Base-by-base conservation (phyloP, 75 land plant species). In the Gnetum montanum region DNA sequence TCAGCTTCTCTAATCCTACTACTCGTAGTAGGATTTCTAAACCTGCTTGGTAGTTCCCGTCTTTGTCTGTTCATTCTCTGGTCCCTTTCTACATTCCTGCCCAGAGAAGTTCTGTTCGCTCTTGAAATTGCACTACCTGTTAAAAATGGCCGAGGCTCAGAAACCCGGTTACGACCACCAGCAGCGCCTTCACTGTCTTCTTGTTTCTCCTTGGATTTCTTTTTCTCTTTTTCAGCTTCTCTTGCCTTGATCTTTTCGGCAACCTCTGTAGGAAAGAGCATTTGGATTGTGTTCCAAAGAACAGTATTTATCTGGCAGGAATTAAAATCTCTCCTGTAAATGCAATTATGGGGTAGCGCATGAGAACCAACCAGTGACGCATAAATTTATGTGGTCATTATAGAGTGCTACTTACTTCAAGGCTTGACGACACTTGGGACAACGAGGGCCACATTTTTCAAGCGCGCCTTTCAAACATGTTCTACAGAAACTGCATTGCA, bases 211-310 rank as follows among this genome's bases (percentile, higher is more conserved):
- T 49, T 53, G 16, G 3, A 30, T 19, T 56, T 48, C 27, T 18
- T 40, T 48, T 25, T 33, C 36, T 58, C 50, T 49, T 51, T 59
- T 34, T 30, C 50, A n/a, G n/a, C n/a, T 54, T 13, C 27, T 20
- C 52, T 40, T 60, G 34, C 30, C 45, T 49, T 66, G 58, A 74
- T 80, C 69, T 68, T 82, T 31, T 72, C 78, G 38, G 82, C 78
- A 12, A 82, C 68, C 47, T 93, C 96, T 54, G 59, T 54, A 0
- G 98, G 98, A 36, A 93, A 93, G 25, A 89, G 66, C 43, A 89
- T 67, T 51, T 93, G 95, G 10, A 89, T 78, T 20, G 96, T 93
- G 84, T 89, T 93, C 98, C 98, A 93, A 40, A 93, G 83, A 23
- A 89, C 87, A 31, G 88, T 82, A 40, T 89, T 93, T 44, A 93